Base-by-base conservation (phyloP, 768 basidiomycete genomes). In the Suillus subluteus region DNA sequence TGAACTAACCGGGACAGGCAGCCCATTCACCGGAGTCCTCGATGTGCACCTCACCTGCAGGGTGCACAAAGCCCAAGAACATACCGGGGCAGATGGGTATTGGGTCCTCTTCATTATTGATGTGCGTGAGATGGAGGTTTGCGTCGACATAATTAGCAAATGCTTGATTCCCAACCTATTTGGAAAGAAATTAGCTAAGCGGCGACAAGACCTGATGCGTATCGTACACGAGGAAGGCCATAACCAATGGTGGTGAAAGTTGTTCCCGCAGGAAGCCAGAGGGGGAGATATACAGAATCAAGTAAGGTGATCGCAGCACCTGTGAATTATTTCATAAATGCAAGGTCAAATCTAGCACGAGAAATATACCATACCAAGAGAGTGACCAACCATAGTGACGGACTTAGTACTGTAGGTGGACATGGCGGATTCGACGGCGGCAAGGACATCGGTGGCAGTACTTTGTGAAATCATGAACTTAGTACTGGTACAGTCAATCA, bases 121-220 rank as follows among this genome's bases (percentile, higher is more conserved):
- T 82, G 66, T 84, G 88, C 4, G 81, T 87, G 56, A 88, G 69
- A 15, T 76, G 67, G 46, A 79, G 56, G 54, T 84, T 75, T 13
- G 80, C 74, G 67, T 88, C 85, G 59, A 88, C 82, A 69, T 83
- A 84, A 69, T 87, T 69, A 1, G 87, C 88, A 66, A 89, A 90
- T 2, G 80, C 86, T 71, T 84, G 82, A 74, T 90, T 89, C 15
- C 89, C 87, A 67, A 82, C 80, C 79, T 83, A 62, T 66, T 52
- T 16, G n/a, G 21, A 40, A 32, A 32, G 8, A 32, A 18, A 54
- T 30, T n/a, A 48, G 30, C 23, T 18, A 26, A 41, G 43, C 12
- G 5, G 37, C 11, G 35, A 35, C 11, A 23, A 55, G 26, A 66
- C 15, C 21, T 5, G 6, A 21, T 30, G 58, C 3, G 21, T 15